Conservation (phyloP, 768 basidiomycete species). For the Candolleomyces efflorescens region DNA sequence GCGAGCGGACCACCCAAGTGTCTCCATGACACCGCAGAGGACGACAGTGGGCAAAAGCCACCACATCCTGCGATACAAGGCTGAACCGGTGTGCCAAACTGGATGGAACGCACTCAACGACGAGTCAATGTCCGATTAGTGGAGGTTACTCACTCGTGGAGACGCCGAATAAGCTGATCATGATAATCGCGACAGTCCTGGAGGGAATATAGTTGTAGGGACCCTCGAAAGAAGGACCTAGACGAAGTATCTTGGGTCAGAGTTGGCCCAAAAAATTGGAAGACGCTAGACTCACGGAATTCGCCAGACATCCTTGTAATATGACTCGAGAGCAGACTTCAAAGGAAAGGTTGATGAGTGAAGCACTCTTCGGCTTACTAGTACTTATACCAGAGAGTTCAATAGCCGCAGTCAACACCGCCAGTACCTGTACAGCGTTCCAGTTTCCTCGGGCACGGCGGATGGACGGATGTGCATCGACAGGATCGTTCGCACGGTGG, state of each 20-base stretch:
- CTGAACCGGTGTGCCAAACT: conserved; percentile 17
- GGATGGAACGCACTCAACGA: not conserved
- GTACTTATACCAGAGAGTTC: too few relatives aligned
- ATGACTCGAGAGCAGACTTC: too few relatives aligned
- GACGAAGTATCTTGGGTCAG: not conserved
- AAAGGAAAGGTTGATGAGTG: too few relatives aligned
- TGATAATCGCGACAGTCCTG: conserved; percentile 13
- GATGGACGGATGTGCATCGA: too few relatives aligned
- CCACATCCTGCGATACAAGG: conserved; percentile 16
- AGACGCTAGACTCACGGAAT: too few relatives aligned
- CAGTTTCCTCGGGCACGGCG: too few relatives aligned
- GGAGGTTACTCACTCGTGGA: conserved; percentile 30
- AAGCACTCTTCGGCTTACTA: too few relatives aligned
- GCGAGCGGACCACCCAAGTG: conserved; percentile 20
- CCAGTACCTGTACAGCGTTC: too few relatives aligned
- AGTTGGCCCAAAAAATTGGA: too few relatives aligned
- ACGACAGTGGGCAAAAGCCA: conserved; percentile 20
- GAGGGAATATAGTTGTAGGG: conserved; percentile 3
- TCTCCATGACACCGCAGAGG: conserved; percentile 20
- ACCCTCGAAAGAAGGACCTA: not conserved
- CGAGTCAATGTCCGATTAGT: not conserved
- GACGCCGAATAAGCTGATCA: conserved; percentile 35
- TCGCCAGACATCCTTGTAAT: too few relatives aligned
- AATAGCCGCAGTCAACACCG: too few relatives aligned
- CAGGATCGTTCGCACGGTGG: too few relatives aligned